Evolutionary conservation across 1,284 basidiomycete genomes (phyloP), one percentile per base, ranked within the genome.

Genomic region (Puccinia coronata): DNA sequence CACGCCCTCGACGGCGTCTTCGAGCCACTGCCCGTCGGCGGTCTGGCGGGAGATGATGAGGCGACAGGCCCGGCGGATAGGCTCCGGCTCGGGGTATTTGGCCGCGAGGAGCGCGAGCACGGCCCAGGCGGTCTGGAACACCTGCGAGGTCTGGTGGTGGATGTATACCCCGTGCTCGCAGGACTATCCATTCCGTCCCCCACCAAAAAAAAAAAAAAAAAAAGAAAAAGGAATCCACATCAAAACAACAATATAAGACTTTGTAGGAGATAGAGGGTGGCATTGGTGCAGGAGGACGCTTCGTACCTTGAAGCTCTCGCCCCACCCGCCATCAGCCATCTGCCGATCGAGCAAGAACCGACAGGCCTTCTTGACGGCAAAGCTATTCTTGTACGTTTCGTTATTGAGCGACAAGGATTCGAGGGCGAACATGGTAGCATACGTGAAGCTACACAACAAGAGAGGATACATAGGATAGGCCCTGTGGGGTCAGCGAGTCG

Each of bases 51-150:
- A 90, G 93, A 98, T 97, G 82, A 99, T 94, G 39, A 99, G 88
- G 82, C 88, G 87, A 34, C 94, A 91, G 0, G 91, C 97, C 23
- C 89, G 89, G 85, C 93, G 91, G 75, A 99, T 92, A 1, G 94
- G 93, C 82, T 90, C 91, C 14, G 90, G 88, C 81, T 94, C 87
- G 0, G 95, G 94, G 85, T 96, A 96, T 78, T 89, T 87, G 14
- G 92, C 96, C 82, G 97, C 95, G 88, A 99, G 92, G 82, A 99
- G 90, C 0, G 93, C 91, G 88, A 99, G 92, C 3, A 92, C 88
- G 0, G 94, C 94, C 95, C 96, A 99, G 63, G 93, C 91, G 0
- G 97, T 99, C 87, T 97, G 94, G 59, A 98, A 94, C 53, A 95
- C 92, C 85, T 98, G 96, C 0, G 92, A 92, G 67, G 91, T 87